phyloP scores from a whole-genome alignment of 2,329 filamentous ascomycete species.

The Lomentospora prolificans region DNA sequence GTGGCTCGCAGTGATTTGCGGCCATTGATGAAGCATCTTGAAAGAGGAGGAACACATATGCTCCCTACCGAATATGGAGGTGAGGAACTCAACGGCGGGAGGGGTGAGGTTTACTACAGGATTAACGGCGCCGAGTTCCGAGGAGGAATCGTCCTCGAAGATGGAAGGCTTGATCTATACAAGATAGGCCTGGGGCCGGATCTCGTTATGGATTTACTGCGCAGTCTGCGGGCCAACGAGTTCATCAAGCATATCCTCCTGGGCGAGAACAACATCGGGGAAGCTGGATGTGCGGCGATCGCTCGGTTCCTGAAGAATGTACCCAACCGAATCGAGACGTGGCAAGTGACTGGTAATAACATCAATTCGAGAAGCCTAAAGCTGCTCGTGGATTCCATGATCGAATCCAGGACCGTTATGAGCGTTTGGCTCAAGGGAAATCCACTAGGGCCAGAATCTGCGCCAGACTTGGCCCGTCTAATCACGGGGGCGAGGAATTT shows the following conservation, averaged over 20 bases:
- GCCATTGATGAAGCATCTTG: constrained; percentile 24
- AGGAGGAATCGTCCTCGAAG: constrained; percentile 35
- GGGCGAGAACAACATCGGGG: constrained; percentile 45
- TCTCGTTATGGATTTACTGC: constrained; percentile 39
- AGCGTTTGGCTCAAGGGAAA: constrained; percentile 41
- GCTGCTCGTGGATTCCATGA: constrained; percentile 28
- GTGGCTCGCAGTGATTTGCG: constrained; percentile 15
- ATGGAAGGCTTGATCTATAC: constrained; percentile 43
- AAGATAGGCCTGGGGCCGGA: constrained; percentile 44
- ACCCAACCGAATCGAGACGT: constrained; percentile 40
- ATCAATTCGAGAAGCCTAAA: constrained; percentile 33
- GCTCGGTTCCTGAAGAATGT: constrained; percentile 33
- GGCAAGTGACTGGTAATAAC: constrained; percentile 46
- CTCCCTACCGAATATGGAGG: constrained; percentile 16
- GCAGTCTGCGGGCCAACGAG: constrained; percentile 33
- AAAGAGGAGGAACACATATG: constrained; percentile 20
- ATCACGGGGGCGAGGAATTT: constrained; percentile 31
- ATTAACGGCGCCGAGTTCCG: constrained; percentile 24
- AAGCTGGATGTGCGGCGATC: constrained; percentile 34
- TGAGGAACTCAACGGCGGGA: constrained; percentile 22
- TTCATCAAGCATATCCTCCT: constrained; percentile 42
- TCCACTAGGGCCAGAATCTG: constrained; percentile 31
- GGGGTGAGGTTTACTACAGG: constrained; percentile 26
- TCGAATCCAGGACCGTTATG: constrained; percentile 30
- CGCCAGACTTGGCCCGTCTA: constrained; percentile 30